phyloP scores from a whole-genome alignment of 306 rosid genomes.

The Fragaria vesca region DNA sequence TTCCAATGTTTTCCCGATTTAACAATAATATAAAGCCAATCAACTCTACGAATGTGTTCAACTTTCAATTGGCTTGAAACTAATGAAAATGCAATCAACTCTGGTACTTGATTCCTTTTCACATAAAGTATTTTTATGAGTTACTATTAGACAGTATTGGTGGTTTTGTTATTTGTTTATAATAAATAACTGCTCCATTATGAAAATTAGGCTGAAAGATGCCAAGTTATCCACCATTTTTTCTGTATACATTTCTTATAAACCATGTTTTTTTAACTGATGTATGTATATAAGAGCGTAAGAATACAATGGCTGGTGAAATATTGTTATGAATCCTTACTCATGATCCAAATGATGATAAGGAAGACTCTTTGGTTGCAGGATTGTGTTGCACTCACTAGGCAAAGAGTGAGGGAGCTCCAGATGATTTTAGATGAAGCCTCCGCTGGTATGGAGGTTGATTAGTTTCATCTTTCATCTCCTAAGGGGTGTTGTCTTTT shows the following conservation, averaged over 20 bases:
- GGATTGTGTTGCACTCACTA: conserved; percentile 76
- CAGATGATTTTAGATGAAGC: conserved; percentile 56
- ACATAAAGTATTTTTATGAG: background rate
- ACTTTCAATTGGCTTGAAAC: background rate
- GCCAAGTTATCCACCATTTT: background rate
- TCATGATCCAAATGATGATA: conserved; percentile 6
- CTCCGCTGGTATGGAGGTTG: conserved; percentile 58
- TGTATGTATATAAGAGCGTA: background rate
- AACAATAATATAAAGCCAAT: background rate
- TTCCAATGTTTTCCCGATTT: background rate
- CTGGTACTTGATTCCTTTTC: background rate
- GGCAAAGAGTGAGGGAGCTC: conserved; percentile 77
- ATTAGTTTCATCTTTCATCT: conserved; percentile 37
- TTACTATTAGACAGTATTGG: background rate
- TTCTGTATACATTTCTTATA: background rate
- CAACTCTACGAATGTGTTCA: background rate
- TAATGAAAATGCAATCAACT: background rate
- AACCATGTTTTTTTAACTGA: background rate
- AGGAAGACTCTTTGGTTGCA: conserved; percentile 43
- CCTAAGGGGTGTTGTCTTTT: conserved; percentile 2
- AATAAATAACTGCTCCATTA: background rate
- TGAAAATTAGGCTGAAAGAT: background rate
- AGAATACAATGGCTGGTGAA: background rate
- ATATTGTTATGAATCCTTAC: background rate
- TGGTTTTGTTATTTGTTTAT: background rate